Base-by-base conservation (phyloP, 495 filamentous ascomycete genomes). In the Aspergillus asperescens region DNA sequence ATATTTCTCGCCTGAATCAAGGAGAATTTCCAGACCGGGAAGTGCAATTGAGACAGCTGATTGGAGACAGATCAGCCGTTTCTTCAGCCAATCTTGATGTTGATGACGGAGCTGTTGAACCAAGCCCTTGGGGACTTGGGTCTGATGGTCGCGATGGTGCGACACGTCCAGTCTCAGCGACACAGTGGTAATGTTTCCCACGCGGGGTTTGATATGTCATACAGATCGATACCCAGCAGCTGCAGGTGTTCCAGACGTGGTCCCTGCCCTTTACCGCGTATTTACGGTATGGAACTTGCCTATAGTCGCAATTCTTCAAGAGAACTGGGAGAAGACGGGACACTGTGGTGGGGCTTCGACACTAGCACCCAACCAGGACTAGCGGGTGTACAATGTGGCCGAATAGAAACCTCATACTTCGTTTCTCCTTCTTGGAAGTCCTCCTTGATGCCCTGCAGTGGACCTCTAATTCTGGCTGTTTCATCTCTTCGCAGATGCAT, bases 81-180 rank as follows among this genome's bases (percentile, higher is more conserved):
- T 5, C 34, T 15, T 31, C 44, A 31, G 41, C 55, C 55, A 58
- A 58, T 58, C 15, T n/a, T 27, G 29, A 35, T 28, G 9, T 13
- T 4, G 16, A 41, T 29, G 19, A 7, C 16, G 34, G 47, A n/a
- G 43, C 15, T 57, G 29, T 42, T 46, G 55, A 44, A 49, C 55
- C 55, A 19, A 23, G 15, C 13, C 25, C 48, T 47, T 43, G 44
- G 44, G 15, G 44, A 18, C 44, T 19, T 16, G 16, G 55, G 49
- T n/a, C 32, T 35, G 32, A 28, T n/a, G n/a, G n/a, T n/a, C n/a
- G 54, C 47, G 48, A 57, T 57, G 55, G 55, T 57, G 55, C 44
- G 55, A 52, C 55, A 53, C 12, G 43, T 42, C 51, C 16, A 55
- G 52, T 29, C 42, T 7, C 25, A 34, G 38, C 38, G 38, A 31